Percentiles rank a stretch among this genome's conserved stretches.
phyloP scores from a whole-genome alignment of 345 rosid species.

The Arabis alpina region DNA sequence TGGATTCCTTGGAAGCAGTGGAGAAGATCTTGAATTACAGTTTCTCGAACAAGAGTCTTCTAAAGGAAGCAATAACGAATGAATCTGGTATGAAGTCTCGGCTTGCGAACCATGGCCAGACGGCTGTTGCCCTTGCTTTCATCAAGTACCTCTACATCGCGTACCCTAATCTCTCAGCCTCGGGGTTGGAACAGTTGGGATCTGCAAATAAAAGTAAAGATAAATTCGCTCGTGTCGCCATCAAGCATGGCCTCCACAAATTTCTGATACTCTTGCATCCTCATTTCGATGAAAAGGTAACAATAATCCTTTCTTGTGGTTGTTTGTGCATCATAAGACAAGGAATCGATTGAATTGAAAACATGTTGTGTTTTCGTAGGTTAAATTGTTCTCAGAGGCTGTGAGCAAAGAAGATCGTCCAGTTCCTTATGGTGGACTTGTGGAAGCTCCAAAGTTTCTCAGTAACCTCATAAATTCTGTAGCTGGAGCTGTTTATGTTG shows the following conservation, averaged over 20 bases:
- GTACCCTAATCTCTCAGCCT: conserved; percentile 52
- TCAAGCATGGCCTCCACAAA: conserved; percentile 48
- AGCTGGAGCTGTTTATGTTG: conserved; percentile 68
- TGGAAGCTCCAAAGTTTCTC: conserved; percentile 64
- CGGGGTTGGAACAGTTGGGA: conserved; percentile 47
- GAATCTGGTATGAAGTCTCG: conserved; percentile 48
- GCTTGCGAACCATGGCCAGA: conserved; percentile 64
- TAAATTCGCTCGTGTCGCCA: conserved; percentile 67
- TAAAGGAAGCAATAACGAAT: conserved; percentile 62
- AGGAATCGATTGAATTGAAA: too few relatives aligned
- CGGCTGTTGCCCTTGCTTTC: conserved; percentile 54
- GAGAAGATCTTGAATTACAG: conserved; percentile 54
- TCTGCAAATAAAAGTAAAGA: conserved; percentile 59
- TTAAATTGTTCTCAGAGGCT: conserved; percentile 51
- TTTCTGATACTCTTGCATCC: conserved; percentile 13
- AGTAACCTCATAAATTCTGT: conserved; percentile 63
- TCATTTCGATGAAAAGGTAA: too few relatives aligned
- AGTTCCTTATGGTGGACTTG: conserved; percentile 51
- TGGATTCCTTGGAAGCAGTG: conserved; percentile 23
- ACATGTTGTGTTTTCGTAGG: conserved; percentile 27
- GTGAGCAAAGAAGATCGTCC: conserved; percentile 50
- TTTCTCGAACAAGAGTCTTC: conserved; percentile 48
- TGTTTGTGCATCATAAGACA: too few relatives aligned
- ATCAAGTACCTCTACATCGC: conserved; percentile 48
- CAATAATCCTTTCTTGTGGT: too few relatives aligned